phyloP scores from a whole-genome alignment of 2,329 filamentous ascomycete species.

The Tolypocladium ovalisporum region DNA sequence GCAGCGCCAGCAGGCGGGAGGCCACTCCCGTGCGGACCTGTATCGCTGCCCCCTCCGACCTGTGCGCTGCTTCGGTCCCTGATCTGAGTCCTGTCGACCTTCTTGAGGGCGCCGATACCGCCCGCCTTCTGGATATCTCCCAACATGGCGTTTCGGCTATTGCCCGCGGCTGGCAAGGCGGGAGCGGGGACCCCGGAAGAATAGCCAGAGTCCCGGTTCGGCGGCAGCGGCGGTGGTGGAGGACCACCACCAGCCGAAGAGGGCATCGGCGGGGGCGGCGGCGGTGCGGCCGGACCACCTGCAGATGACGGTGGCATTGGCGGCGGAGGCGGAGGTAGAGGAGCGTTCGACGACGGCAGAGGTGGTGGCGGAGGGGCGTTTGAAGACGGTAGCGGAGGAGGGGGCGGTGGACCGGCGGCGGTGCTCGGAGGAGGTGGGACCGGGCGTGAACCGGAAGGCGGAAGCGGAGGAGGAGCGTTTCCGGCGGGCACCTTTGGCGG shows the following conservation, averaged over 20 bases:
- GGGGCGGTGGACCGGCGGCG: constrained; percentile 24
- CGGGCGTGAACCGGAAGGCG: constrained; percentile 40
- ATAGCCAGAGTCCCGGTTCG: constrained; percentile 49
- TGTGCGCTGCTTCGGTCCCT: constrained; percentile 57
- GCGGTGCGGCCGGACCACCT: constrained; percentile 16
- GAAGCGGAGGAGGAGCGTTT: constrained; percentile 35
- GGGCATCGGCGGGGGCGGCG: constrained; percentile 25
- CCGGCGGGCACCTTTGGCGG: constrained; percentile 36
- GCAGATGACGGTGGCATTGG: constrained; percentile 21
- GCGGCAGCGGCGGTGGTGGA: constrained; percentile 42
- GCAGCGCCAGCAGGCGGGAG: constrained; percentile 38
- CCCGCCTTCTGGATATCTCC: constrained; percentile 63
- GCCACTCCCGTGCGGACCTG: constrained; percentile 32
- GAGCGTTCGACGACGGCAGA: constrained; percentile 32
- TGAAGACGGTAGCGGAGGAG: constrained; percentile 34
- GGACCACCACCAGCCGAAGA: constrained; percentile 19
- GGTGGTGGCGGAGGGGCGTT: constrained; percentile 35
- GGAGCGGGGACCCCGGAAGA: constrained; percentile 40
- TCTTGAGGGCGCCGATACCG: constrained; percentile 59
- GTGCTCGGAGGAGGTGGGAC: constrained; percentile 41
- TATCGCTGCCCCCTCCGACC: constrained; percentile 41
- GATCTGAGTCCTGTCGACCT: constrained; percentile 61
- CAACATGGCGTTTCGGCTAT: constrained; percentile 48
- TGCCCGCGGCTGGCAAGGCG: constrained; percentile 27
- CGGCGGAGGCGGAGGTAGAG: constrained; percentile 22